Conservation (phyloP, 768 basidiomycete genomes). For the Omphalotus guepiniiformis region DNA sequence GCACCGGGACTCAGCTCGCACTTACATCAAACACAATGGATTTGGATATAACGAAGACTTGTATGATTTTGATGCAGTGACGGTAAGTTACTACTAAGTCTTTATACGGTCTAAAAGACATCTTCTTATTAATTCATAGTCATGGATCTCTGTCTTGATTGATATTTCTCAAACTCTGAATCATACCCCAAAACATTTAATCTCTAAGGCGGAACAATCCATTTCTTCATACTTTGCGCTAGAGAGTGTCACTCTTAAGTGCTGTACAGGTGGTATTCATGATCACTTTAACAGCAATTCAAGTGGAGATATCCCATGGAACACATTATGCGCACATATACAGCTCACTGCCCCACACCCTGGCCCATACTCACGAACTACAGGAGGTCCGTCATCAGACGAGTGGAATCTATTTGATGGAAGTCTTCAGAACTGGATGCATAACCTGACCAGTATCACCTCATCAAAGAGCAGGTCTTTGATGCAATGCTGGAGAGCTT, state of each 20-base stretch:
- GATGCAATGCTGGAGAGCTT: background rate
- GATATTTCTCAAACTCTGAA: background rate
- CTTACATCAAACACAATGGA: background rate
- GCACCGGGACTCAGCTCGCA: background rate
- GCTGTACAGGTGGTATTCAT: background rate
- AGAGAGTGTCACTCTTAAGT: background rate
- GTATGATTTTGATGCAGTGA: background rate
- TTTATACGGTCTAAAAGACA: background rate
- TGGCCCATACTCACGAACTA: background rate
- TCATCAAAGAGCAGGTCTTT: background rate
- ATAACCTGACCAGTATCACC: background rate
- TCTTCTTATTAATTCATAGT: background rate
- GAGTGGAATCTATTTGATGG: background rate
- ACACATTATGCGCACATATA: background rate
- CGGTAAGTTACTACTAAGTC: background rate
- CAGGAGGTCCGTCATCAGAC: background rate
- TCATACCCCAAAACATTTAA: background rate
- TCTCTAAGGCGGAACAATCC: background rate
- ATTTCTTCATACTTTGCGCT: background rate
- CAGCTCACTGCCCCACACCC: background rate
- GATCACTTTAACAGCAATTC: no score
- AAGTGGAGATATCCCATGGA: background rate
- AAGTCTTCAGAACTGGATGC: background rate
- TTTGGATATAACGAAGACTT: background rate
- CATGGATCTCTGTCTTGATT: background rate